Evolutionary conservation across 2,329 filamentous ascomycete genomes (phyloP), one percentile per base, ranked within the genome.

Genomic region (Thyridium curvatum): DNA sequence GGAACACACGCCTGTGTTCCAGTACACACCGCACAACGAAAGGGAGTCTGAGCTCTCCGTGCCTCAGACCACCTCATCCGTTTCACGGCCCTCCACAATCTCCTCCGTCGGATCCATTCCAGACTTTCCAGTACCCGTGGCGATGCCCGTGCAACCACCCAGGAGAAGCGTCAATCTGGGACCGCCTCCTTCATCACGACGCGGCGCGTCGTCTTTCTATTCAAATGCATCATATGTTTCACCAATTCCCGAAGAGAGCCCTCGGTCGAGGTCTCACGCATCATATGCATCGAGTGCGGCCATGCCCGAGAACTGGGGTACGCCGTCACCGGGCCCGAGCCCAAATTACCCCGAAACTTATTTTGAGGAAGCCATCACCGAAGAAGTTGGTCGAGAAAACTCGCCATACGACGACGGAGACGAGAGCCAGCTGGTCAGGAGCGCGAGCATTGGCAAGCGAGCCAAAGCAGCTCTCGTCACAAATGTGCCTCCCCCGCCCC

Each of bases 271-370:
- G 39, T 78, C 79, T 1, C 74, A 78, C 52, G 69, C 69, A 18
- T 87, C 84, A 0, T 82, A 77, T 51, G 84, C 78, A 16, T 88
- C 85, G 3, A 88, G 83, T 48, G 75, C 79, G 29, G 83, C 77
- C 1, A 85, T 88, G 55, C 84, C 84, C 1, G 75, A 79, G 15
- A 79, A 69, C 48, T 88, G 82, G 76, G 76, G 69, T 4, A 73
- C 68, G 4, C 12, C 32, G 2, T 73, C 72, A 1, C 66, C 67
- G 3, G 56, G 56, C 12, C 54, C 54, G 26, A 74, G 68, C 55
- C 59, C 70, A 38, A 50, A 65, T 49, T 61, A 72, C 52, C 41
- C 55, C n/a, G 71, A 71, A n/a, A 62, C 63, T 12, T 68, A 69
- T 46, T 72, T 71, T 43, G 71, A 74, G 35, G 71, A 74, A 28